Evolutionary conservation across 2,329 filamentous ascomycete species (phyloP).

Genomic region (Dothidotthia symphoricarpi): DNA sequence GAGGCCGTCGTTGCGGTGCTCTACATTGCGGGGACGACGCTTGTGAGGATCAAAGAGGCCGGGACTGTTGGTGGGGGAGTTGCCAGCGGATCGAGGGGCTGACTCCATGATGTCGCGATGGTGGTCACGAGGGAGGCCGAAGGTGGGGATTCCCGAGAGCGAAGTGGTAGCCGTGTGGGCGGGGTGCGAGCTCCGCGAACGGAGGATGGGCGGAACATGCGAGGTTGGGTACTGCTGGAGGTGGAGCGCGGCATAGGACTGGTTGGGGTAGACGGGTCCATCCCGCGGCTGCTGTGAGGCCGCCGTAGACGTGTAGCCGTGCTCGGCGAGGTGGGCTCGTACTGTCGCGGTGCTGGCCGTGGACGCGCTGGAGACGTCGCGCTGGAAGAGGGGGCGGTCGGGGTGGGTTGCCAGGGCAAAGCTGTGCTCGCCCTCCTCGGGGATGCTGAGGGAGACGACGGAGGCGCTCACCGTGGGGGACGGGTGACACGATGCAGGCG

Average conservation of each 20-base stretch:
- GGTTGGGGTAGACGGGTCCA: conserved; percentile 49
- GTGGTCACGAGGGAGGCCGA: conserved; percentile 37
- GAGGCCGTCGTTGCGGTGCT: conserved; percentile 38
- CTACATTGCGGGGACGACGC: conserved; percentile 32
- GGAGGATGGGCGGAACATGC: conserved; percentile 39
- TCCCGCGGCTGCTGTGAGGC: conserved; percentile 24
- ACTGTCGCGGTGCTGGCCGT: conserved; percentile 45
- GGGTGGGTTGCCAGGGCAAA: conserved; percentile 11
- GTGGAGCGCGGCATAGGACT: conserved; percentile 51
- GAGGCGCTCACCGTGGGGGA: conserved; percentile 35
- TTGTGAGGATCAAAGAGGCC: conserved; percentile 47
- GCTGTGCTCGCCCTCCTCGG: conserved; percentile 9
- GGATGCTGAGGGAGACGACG: conserved; percentile 22
- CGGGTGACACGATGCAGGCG: conserved; percentile 29
- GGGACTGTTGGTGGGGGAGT: conserved; percentile 49
- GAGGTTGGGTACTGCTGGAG: conserved; percentile 45
- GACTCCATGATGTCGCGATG: conserved; percentile 38
- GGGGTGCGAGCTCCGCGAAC: conserved; percentile 46
- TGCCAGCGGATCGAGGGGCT: conserved; percentile 45
- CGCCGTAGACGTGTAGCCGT: conserved; percentile 17
- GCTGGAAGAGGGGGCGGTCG: conserved; percentile 42
- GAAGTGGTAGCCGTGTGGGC: conserved; percentile 41
- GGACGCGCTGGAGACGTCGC: conserved; percentile 45
- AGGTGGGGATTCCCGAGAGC: conserved; percentile 44
- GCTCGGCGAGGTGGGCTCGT: conserved; percentile 35